phyloP scores from a whole-genome alignment of 306 rosid genomes.

The Vigna radiata region DNA sequence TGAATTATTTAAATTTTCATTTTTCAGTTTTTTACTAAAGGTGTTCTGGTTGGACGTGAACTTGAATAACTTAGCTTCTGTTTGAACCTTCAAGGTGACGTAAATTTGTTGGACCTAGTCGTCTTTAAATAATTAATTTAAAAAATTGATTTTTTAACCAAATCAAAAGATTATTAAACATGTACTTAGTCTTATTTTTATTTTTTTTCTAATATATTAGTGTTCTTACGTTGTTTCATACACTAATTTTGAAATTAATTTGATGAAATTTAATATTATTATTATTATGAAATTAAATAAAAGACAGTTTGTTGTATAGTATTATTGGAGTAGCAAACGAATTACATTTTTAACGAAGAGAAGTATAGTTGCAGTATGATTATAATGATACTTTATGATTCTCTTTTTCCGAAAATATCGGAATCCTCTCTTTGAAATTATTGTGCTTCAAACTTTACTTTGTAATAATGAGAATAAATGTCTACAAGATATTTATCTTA shows the following conservation, averaged over 20 bases:
- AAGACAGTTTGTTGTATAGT: neutral
- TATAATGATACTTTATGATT: neutral
- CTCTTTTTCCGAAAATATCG: neutral
- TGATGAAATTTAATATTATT: neutral
- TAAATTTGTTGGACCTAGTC: neutral
- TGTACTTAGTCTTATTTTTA: neutral
- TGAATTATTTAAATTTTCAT: neutral
- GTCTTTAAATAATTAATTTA: neutral
- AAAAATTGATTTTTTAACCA: neutral
- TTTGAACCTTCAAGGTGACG: neutral
- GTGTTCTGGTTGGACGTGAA: neutral
- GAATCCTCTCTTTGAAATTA: neutral
- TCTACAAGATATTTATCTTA: neutral
- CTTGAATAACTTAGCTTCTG: neutral
- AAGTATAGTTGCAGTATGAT: neutral
- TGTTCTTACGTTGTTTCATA: neutral
- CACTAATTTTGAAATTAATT: neutral
- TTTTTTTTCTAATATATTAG: neutral
- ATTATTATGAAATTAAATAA: neutral
- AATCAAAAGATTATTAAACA: neutral
- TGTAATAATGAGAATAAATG: neutral
- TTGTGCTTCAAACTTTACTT: neutral
- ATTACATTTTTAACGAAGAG: neutral
- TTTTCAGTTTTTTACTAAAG: neutral
- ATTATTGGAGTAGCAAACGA: too few relatives aligned